Evolutionary conservation across 495 filamentous ascomycete species (phyloP).

Genomic region (Neurospora intermedia): DNA sequence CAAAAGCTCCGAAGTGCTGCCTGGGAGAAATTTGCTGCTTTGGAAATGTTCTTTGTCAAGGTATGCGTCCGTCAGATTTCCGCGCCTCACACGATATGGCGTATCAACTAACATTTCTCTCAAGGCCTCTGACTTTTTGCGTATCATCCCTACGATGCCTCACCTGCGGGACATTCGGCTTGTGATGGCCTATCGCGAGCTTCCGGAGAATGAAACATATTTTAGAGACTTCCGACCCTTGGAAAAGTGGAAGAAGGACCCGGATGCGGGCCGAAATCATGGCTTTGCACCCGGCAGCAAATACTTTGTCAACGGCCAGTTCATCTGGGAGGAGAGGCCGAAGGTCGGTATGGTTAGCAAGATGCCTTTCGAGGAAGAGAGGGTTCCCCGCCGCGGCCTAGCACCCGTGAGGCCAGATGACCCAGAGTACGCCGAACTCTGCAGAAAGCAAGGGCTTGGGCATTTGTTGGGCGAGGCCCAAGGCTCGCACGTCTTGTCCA

Average conservation of each 20-base stretch:
- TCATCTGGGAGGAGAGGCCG: slow-evolving; percentile 32
- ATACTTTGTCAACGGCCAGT: slow-evolving; percentile 35
- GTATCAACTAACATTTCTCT: slow-evolving; percentile 15
- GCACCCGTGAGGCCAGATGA: slow-evolving; percentile 33
- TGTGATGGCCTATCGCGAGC: slow-evolving; percentile 39
- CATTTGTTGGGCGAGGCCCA: slow-evolving; percentile 22
- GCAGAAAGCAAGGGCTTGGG: slow-evolving; percentile 34
- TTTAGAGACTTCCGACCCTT: slow-evolving; percentile 22
- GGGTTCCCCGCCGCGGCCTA: slow-evolving; percentile 37
- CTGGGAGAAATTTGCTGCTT: slow-evolving; percentile 37
- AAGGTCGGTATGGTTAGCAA: slow-evolving; percentile 25
- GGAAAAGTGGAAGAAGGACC: slow-evolving; percentile 45
- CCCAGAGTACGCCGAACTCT: slow-evolving; percentile 33
- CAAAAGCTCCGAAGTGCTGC: slow-evolving; percentile 33
- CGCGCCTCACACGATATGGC: background rate
- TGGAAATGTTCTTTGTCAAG: slow-evolving; percentile 69
- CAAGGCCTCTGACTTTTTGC: slow-evolving; percentile 64
- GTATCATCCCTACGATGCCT: slow-evolving; percentile 55
- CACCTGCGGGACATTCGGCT: slow-evolving; percentile 56
- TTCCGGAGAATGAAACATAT: slow-evolving; percentile 33
- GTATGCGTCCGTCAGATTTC: slow-evolving; percentile 28
- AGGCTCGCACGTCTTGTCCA: slow-evolving; percentile 17
- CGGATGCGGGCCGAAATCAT: slow-evolving; percentile 27
- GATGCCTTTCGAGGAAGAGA: slow-evolving; percentile 35
- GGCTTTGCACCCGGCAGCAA: slow-evolving; percentile 35